Base-by-base conservation (phyloP, 768 basidiomycete species). In the Clavaria fumosa region DNA sequence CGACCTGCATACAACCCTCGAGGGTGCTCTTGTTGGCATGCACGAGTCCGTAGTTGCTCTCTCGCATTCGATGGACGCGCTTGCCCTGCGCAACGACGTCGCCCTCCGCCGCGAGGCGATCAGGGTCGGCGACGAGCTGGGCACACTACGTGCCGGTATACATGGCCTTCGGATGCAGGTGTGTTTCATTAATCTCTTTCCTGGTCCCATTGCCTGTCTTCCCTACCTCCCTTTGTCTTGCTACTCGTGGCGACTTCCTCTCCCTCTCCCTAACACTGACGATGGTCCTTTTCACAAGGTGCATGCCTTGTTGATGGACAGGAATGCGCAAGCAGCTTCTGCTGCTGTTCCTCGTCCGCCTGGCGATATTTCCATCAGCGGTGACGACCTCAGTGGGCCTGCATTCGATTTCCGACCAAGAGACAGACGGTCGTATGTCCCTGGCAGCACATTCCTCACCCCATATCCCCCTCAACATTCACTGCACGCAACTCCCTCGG, bases 91-190 rank as follows among this genome's bases (percentile, higher is more conserved):
- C 17, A 71, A 66, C 36, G 78, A 81, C 33, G 70, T 83, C 46
- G 69, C 72, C 27, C 36, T 42, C 3, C 27, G 34, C 18, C 78
- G 81, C 45, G 83, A 88, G 53, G 69, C 70, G 32, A 62, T 80
- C 50, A 61, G 81, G 43, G 56, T 78, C 42, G 74, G 71, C 31
- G 83, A 88, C 46, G 83, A 88, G 51, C 63, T 82, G 22, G 70
- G 72, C 46, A 71, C 74, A 15, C 48, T 88, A 34, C 66, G 77
- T 35, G 77, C 69, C 17, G 72, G 66, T 35, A 62, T 85, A 30
- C 78, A 85, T 44, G 83, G 82, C 2, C 53, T 88, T 32, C 64
- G 83, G 38, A 78, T 86, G 66, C 83, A 85, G 70, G 75, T 82
- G 39, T 9, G 67, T 56, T 19, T 18, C 9, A 28, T 14, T 30